Conservation (phyloP, 306 rosid genomes). For the Erythrophleum fordii region DNA sequence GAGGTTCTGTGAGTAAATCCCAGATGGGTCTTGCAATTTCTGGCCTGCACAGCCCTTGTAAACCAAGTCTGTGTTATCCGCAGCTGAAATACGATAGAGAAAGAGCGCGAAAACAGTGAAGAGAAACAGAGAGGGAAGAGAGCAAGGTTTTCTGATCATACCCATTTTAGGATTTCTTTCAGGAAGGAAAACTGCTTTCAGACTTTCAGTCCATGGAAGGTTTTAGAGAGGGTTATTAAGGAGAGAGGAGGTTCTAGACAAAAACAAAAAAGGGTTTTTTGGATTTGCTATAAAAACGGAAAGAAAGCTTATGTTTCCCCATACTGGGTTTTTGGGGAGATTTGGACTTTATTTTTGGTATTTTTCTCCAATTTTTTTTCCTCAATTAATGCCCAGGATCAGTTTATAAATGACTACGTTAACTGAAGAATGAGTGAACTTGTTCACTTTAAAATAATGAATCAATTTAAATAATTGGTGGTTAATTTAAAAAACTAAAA, state of each 20-base stretch:
- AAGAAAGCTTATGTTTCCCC: background rate
- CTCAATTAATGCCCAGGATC: background rate
- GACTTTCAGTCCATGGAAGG: conserved; percentile 10
- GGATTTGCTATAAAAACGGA: background rate
- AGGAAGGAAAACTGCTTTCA: background rate
- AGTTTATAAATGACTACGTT: background rate
- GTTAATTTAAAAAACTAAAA: background rate
- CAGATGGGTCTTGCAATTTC: conserved; percentile 60
- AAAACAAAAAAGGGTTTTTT: background rate
- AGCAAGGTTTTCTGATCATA: conserved; percentile 20
- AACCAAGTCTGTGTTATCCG: conserved; percentile 58
- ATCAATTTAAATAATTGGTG: background rate
- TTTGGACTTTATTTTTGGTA: background rate
- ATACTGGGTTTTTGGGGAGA: background rate
- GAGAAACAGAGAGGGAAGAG: conserved; percentile 30
- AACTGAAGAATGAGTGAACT: background rate
- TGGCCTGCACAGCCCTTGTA: conserved; percentile 83
- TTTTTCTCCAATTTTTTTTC: background rate
- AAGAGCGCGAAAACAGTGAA: background rate
- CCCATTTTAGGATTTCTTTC: conserved; percentile 51
- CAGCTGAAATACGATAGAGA: conserved; percentile 25
- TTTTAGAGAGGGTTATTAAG: background rate
- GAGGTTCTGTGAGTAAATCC: conserved; percentile 56
- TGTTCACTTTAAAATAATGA: background rate
- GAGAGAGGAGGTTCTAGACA: conserved; percentile 22